These are phyloP conservation scores for Backusella australiensis DNA, from an alignment of 192 early-diverging fungal species.

Conservation along the genomic window DNA sequence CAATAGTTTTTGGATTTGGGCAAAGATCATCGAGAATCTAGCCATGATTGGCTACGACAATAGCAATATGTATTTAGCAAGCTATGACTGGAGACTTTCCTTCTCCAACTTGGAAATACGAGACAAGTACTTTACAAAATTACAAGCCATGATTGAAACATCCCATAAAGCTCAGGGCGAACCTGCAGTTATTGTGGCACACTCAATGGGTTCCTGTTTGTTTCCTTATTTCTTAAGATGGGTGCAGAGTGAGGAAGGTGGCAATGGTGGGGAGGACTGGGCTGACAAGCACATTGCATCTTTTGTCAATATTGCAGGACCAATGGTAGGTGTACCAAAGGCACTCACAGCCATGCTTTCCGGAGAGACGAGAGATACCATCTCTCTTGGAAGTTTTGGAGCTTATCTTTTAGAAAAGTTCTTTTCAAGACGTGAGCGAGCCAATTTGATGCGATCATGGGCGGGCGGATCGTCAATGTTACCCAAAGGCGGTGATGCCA, in stretches of 20 bases:
- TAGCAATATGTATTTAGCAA: slow-evolving; percentile 81
- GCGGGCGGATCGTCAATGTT: slow-evolving; percentile 73
- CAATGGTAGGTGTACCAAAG: slow-evolving; percentile 84
- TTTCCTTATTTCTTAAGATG: slow-evolving; percentile 85
- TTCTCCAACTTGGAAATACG: slow-evolving; percentile 74
- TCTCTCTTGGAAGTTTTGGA: slow-evolving; percentile 69
- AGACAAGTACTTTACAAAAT: slow-evolving; percentile 77
- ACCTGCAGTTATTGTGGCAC: slow-evolving; percentile 56
- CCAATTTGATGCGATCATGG: slow-evolving; percentile 80
- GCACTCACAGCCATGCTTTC: slow-evolving; percentile 70
- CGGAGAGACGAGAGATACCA: slow-evolving; percentile 85
- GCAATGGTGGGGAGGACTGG: slow-evolving; percentile 71
- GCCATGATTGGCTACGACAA: slow-evolving; percentile 82
- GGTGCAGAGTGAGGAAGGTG: slow-evolving; percentile 67
- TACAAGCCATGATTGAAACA: slow-evolving; percentile 74
- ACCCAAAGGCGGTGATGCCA: slow-evolving; percentile 75
- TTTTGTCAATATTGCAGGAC: slow-evolving; percentile 83
- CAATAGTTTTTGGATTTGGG: slow-evolving; percentile 86
- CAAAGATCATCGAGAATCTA: slow-evolving; percentile 75
- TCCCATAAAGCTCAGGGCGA: slow-evolving; percentile 44
- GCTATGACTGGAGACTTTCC: slow-evolving; percentile 88
- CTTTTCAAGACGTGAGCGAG: slow-evolving; percentile 72
- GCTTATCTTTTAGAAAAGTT: slow-evolving; percentile 79
- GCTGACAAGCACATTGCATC: slow-evolving; percentile 71
- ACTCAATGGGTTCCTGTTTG: slow-evolving; percentile 70